Evolutionary conservation across 495 filamentous ascomycete species (phyloP).

Genomic region (Beverwykella pulmonaria): DNA sequence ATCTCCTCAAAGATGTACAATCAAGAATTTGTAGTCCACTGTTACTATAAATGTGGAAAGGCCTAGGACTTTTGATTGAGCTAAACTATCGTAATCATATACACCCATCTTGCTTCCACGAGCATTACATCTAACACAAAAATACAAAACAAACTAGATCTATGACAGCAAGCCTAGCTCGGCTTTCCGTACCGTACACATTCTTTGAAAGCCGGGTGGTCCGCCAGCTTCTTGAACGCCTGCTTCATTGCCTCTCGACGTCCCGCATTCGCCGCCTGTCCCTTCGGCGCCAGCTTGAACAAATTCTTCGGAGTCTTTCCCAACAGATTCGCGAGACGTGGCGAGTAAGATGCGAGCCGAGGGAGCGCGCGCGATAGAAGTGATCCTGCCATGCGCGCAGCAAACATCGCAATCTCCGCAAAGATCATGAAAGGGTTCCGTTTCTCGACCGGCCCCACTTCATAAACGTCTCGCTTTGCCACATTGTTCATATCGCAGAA

Average conservation of each 20-base stretch:
- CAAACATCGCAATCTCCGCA: conserved; percentile 11
- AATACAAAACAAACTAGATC: too few relatives aligned
- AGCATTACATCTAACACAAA: too few relatives aligned
- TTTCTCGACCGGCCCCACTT: conserved; percentile 3
- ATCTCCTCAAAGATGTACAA: too few relatives aligned
- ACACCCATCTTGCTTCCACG: too few relatives aligned
- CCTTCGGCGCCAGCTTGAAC: conserved; percentile 19
- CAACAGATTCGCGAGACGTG: conserved; percentile 6
- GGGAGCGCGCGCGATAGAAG: conserved; percentile 7
- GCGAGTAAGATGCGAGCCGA: conserved; percentile 2
- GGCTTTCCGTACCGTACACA: conserved; percentile 14
- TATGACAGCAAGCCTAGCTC: too few relatives aligned
- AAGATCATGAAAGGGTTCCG: conserved; percentile 12
- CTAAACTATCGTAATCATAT: too few relatives aligned
- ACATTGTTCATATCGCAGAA: conserved; percentile 10
- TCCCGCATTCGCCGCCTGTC: conserved; percentile 2
- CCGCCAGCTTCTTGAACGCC: conserved; percentile 18
- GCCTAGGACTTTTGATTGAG: too few relatives aligned
- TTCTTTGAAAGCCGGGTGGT: conserved; percentile 19
- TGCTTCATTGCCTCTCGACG: conserved; percentile 19
- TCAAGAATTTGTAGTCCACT: too few relatives aligned
- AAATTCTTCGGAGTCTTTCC: not conserved
- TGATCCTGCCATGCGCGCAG: conserved; percentile 6
- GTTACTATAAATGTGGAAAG: too few relatives aligned
- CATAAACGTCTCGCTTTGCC: not conserved